phyloP scores from a whole-genome alignment of 2,329 filamentous ascomycete genomes.

The Aspergillus luchuensis region DNA sequence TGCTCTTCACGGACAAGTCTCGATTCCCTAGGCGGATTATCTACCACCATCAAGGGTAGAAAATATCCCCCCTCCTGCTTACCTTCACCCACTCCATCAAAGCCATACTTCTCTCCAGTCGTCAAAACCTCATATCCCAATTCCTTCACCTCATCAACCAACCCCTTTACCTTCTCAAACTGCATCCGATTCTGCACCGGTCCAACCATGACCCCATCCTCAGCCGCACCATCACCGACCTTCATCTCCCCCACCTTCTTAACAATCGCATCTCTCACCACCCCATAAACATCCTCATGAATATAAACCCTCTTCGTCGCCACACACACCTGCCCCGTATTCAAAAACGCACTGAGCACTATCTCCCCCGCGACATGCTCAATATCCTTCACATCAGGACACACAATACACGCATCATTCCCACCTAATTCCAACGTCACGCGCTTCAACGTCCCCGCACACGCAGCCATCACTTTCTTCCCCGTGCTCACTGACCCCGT shows the following conservation, averaged over 20 bases:
- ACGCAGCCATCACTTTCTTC: slow-evolving; percentile 22
- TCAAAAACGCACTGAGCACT: neutral
- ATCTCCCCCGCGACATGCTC: neutral
- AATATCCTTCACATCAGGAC: neutral
- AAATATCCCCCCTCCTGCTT: neutral
- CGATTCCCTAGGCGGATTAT: neutral
- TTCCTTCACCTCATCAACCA: too few relatives aligned
- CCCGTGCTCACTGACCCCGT: slow-evolving; percentile 21
- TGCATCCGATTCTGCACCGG: slow-evolving; percentile 1
- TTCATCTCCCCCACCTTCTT: too few relatives aligned
- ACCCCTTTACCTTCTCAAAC: neutral
- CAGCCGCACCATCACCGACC: neutral
- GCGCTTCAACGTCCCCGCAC: slow-evolving; percentile 40
- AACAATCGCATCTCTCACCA: neutral
- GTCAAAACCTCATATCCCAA: neutral
- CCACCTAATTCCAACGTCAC: slow-evolving; percentile 47
- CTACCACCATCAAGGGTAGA: neutral
- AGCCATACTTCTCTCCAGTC: neutral
- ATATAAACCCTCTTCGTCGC: neutral
- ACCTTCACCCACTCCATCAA: neutral
- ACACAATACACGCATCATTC: slow-evolving; percentile 36
- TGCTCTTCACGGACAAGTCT: neutral
- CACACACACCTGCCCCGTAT: neutral
- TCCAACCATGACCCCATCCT: neutral
- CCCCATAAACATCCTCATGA: neutral